Evolutionary conservation across 139 green algal genomes (phyloP), one percentile per base, ranked within the genome.

Genomic region (Coccomyxa sp.): DNA sequence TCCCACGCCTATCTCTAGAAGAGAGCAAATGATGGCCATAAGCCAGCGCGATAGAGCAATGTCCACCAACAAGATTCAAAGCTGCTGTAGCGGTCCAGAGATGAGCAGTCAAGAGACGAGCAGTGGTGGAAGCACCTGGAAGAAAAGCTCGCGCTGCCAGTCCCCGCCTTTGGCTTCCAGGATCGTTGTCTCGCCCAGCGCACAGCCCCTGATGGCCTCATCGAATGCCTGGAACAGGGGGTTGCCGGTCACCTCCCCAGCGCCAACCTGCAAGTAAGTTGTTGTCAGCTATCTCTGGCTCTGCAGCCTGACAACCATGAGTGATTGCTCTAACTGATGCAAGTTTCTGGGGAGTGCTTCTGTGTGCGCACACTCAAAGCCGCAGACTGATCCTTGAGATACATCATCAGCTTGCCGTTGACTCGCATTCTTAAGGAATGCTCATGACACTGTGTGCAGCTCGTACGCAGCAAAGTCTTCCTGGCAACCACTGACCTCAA

Each of bases 211-310:
- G 5, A 95, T 79, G 3, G 89, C 89, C 55, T 88, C 87, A 71
- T 94, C 91, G 85, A 94, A 94, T 7, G 85, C 89, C 81, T 92
- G 85, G 82, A 93, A 93, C 0, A 95, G 74, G 0, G 84, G 86
- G 81, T 95, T 95, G 36, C 86, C 87, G 36, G 90, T 83, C 18
- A 92, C 85, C 27, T 94, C 89, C 7, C 87, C 87, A 0, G 87
- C 90, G 0, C 91, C 91, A 34, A 94, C 83, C 76, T 95, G 88
- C 81, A 95, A 94, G 3, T 75, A 83, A 10, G 94, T 8, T 8
- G 22, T 16, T 9, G 33, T 14, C 16, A 9, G 33, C n/a, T 76
- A 58, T 29, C 12, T 12, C 44, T 29, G 44, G 44, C 44, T 58
- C 14, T 12, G 44, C 44, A 29, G 12, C 14, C 16, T 16, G 12